Base-by-base conservation (phyloP, 1,284 basidiomycete genomes). In the Salmacisia buchloeana region DNA sequence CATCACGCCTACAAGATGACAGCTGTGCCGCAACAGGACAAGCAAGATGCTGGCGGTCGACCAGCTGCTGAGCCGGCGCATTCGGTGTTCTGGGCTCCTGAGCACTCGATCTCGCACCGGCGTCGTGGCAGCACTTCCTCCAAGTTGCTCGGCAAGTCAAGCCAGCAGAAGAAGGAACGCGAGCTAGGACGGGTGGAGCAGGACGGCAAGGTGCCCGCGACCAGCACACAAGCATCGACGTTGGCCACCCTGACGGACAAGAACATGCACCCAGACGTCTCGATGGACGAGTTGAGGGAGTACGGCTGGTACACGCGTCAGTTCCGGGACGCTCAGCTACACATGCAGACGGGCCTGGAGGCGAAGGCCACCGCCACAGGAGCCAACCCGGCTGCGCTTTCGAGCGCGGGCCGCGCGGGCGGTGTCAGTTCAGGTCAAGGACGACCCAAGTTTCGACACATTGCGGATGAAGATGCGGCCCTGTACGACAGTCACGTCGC, bases 1-100 rank as follows among this genome's bases (percentile, higher is more conserved):
- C 77, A 78, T 52, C 76, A 79, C 56, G 77, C 77, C 0, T 79
- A 71, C 69, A 79, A 78, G 65, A 79, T 79, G 77, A 79, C 77
- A 0, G 75, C 76, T 0, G 74, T 79, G 31, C 75, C 75, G 54
- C 77, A 75, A 56, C 63, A n/a, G n/a, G n/a, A n/a, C n/a, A n/a
- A n/a, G n/a, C n/a, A 52, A 12, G 27, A 36, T 10, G 27, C 25
- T 33, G 49, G 18, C 15, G 7, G 15, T 7, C 46, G 46, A 18
- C 25, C 49, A 33, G 49, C 31, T 27, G 18, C 31, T 5, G 29
- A 13, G 29, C 29, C 13, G 6, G 49, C 49, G 15, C 49, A 54
- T 18, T 54, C 49, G 7, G 49, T 54, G 9, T 54, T 54, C 27
- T 54, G 29, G 10, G 49, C 49, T 7, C 49, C 49, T 10, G 49